Evolutionary conservation across 2,329 filamentous ascomycete species (phyloP).

Genomic region (Penicillium sp.): DNA sequence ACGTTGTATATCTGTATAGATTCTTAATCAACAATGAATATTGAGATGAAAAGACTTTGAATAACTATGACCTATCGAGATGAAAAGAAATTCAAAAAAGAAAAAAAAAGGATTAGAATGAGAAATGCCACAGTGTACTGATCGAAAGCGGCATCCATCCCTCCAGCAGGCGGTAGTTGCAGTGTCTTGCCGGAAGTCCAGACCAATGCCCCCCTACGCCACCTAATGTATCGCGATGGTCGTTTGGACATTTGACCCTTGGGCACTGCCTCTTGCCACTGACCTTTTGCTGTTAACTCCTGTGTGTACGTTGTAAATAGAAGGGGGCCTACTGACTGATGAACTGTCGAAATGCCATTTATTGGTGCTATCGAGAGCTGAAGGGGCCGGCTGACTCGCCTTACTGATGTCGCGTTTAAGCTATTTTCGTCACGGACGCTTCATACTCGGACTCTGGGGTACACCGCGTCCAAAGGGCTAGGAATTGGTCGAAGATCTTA

Average conservation of each 20-base stretch:
- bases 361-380: constrained; percentile 20
- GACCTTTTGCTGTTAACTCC: constrained; percentile 2
- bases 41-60: constrained; percentile 7
- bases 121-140: constrained; percentile 1
- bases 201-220: constrained; percentile 8
- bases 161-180: constrained; percentile 3
- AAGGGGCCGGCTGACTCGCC: constrained; percentile 31
- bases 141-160: constrained; percentile 1
- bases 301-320: neutral
- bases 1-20: neutral
- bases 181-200: constrained; percentile 7
- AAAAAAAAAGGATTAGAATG: neutral
- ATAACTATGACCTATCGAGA: constrained; percentile 17
- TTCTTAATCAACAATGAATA: neutral
- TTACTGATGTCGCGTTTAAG: constrained; percentile 21
- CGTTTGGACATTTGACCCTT: constrained; percentile 13
- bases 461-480: constrained; percentile 13
- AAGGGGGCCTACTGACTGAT: constrained; percentile 24
- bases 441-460: constrained; percentile 1
- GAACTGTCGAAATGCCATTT: constrained; percentile 21
- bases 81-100: neutral
- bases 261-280: constrained; percentile 13
- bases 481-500: constrained; percentile 13
- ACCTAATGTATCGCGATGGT: constrained; percentile 11
- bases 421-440: constrained; percentile 34